Conservation (phyloP, 345 rosid genomes). For the Aquilaria malaccensis region DNA sequence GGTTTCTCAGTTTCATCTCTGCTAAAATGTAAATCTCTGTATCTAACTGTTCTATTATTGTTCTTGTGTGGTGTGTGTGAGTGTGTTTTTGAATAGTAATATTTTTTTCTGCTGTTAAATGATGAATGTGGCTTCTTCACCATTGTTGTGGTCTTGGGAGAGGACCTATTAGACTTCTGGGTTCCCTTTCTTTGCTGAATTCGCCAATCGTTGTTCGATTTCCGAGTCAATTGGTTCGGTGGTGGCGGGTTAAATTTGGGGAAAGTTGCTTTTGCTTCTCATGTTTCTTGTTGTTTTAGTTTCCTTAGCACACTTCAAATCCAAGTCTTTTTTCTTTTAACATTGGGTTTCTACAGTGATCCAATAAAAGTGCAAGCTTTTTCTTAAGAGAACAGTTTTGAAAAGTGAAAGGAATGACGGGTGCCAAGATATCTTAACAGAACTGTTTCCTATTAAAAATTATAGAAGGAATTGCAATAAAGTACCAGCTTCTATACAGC, state of each 20-base stretch:
- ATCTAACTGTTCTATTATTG: constrained; percentile 1
- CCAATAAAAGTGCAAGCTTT: not conserved
- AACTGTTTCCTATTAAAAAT: not conserved
- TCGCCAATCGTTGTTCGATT: not conserved
- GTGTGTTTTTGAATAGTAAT: not conserved
- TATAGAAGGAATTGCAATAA: not conserved
- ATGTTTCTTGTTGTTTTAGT: constrained; percentile 9
- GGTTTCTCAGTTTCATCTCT: not conserved
- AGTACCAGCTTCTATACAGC: too few species aligned
- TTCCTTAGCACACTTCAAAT: not conserved
- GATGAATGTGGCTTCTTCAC: constrained; percentile 5
- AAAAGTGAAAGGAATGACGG: not conserved
- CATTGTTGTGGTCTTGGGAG: constrained; percentile 24
- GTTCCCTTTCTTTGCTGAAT: constrained; percentile 10
- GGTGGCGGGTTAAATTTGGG: not conserved
- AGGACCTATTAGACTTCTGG: constrained; percentile 14
- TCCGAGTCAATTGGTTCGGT: constrained; percentile 15
- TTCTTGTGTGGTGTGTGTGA: not conserved
- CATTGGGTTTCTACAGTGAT: not conserved
- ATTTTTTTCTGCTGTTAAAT: not conserved
- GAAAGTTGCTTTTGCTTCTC: constrained; percentile 3
- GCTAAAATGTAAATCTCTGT: not conserved
- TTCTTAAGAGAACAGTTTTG: not conserved
- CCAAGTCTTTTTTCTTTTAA: too few species aligned
- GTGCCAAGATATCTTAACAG: not conserved